Base-by-base conservation (phyloP, 2,329 filamentous ascomycete genomes). In the Apiospora marii region DNA sequence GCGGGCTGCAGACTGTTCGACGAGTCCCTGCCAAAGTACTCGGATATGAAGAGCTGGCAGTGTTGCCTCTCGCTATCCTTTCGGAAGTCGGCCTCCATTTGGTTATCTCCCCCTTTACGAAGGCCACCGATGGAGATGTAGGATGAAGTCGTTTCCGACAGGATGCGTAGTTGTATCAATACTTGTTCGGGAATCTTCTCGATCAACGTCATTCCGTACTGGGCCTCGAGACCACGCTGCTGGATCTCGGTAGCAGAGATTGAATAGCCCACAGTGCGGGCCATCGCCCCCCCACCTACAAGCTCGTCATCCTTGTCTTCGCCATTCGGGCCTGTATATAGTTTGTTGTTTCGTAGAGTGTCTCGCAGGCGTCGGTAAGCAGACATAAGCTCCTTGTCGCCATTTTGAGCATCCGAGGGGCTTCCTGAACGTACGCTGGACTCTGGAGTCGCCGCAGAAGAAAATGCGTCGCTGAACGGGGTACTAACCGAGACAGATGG, bases 171-270 rank as follows among this genome's bases (percentile, higher is more conserved):
- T 80, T 98, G 95, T 1, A 94, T 96, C 73, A 99, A 85, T 1
- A 90, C 89, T 80, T 97, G 92, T 72, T 96, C 93, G 0, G 96
- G 92, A 70, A 98, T 92, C 78, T 92, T 95, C 76, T 96, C 93
- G 27, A 98, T 83, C 67, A 98, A 84, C 6, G 93, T 96, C 81
- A 91, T 87, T 71, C 93, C 92, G 67, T 90, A 88, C 75, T 93
- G 90, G 30, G 91, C 91, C 77, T 94, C 93, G 4, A 94, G 87
- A 8, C 96, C 96, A 77, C 96, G 92, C 81, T 98, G 95, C 75
- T 95, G 92, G 75, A 98, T 98, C 83, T 99, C 96, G 4, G 94
- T 91, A 0, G 95, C 92, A 12, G 95, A 92, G 73, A 99, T 95
- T 0, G 95, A 96, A 80, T 92, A 94, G 1, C 94, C 96, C 19